Evolutionary conservation across 768 basidiomycete species (phyloP).

Genomic region (Rhodotorula diobovata): DNA sequence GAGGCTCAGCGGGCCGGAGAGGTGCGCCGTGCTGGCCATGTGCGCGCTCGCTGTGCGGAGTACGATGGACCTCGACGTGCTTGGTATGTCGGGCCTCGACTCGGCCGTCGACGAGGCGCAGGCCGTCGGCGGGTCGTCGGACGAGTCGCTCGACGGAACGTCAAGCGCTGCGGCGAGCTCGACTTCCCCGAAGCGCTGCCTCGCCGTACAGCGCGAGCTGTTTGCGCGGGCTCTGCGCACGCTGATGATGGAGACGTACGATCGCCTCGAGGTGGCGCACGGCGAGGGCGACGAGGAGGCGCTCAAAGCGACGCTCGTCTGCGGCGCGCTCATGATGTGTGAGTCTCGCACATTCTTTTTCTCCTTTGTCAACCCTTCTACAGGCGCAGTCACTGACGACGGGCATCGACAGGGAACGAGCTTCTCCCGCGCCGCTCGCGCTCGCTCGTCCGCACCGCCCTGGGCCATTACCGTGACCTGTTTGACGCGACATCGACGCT

Average conservation of each 20-base stretch:
- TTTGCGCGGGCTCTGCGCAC: neutral
- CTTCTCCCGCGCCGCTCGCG: constrained; percentile 2
- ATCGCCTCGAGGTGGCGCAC: constrained; percentile 1
- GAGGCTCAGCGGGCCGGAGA: neutral
- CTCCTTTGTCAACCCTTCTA: too few species aligned
- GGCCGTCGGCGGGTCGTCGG: neutral
- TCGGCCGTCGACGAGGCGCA: neutral
- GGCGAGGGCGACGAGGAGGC: neutral
- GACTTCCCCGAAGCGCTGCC: neutral
- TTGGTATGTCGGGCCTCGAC: neutral
- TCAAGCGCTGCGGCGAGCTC: neutral
- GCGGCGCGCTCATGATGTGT: neutral
- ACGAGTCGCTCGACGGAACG: too few species aligned
- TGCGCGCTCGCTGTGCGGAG: neutral
- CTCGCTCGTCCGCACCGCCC: constrained; percentile 1
- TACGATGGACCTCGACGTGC: neutral
- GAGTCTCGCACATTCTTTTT: neutral
- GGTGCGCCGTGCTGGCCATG: neutral
- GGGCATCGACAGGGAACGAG: constrained; percentile 7
- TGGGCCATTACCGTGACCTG: constrained; percentile 12
- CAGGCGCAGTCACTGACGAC: neutral
- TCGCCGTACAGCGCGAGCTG: neutral
- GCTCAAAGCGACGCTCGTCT: neutral
- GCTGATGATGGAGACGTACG: constrained; percentile 1
- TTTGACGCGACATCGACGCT: neutral